Conservation (phyloP, 768 basidiomycete species). For the Daedaleopsis sinensis region DNA sequence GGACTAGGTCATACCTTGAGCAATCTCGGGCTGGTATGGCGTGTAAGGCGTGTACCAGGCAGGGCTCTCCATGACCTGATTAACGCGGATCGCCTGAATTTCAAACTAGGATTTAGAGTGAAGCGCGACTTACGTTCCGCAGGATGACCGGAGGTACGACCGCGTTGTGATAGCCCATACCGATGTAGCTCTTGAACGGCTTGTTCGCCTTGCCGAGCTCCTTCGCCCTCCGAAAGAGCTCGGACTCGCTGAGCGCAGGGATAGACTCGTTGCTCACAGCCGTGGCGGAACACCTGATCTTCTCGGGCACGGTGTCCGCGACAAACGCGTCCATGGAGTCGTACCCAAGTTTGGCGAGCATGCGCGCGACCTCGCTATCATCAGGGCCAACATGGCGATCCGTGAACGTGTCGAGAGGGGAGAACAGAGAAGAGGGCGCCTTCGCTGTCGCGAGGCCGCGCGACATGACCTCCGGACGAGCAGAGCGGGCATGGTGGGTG, state of each 20-base stretch:
- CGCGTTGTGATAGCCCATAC: slow-evolving; percentile 96
- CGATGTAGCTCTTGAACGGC: slow-evolving; percentile 90
- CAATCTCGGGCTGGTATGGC: slow-evolving; percentile 95
- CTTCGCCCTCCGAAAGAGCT: slow-evolving; percentile 76
- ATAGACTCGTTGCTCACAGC: slow-evolving; percentile 70
- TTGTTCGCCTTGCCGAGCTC: slow-evolving; percentile 79
- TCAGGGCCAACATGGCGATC: slow-evolving; percentile 94
- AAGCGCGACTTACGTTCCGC: slow-evolving; percentile 66
- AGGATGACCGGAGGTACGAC: slow-evolving; percentile 95
- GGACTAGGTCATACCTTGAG: slow-evolving; percentile 70
- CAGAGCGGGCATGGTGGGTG: slow-evolving; percentile 22
- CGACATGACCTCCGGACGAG: slow-evolving; percentile 19
- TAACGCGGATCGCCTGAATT: neutral
- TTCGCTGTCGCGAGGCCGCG: slow-evolving; percentile 64
- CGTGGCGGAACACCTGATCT: slow-evolving; percentile 70
- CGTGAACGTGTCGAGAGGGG: slow-evolving; percentile 86
- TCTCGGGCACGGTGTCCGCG: slow-evolving; percentile 74
- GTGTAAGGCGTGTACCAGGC: slow-evolving; percentile 99
- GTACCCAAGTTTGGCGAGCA: slow-evolving; percentile 87
- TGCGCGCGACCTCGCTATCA: slow-evolving; percentile 71
- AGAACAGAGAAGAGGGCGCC: slow-evolving; percentile 67
- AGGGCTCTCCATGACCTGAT: slow-evolving; percentile 88
- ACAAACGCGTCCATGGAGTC: slow-evolving; percentile 89
- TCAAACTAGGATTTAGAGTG: slow-evolving; percentile 6
- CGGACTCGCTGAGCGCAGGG: slow-evolving; percentile 80